Evolutionary conservation across 495 filamentous ascomycete species (phyloP).

Genomic region (Aspergillus kassunensis): DNA sequence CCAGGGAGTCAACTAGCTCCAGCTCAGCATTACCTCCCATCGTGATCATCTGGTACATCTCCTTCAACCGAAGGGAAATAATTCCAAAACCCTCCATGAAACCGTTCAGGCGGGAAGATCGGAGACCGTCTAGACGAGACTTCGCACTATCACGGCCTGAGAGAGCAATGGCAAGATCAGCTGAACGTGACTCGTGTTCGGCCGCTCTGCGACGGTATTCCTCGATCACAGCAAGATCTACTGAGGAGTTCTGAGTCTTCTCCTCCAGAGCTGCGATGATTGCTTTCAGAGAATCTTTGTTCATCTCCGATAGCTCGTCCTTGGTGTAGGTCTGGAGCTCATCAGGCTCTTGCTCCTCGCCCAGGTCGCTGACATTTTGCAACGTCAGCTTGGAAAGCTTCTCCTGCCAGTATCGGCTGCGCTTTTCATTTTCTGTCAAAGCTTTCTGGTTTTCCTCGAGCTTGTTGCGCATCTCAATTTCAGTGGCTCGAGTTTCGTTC

Average conservation of each 20-base stretch:
- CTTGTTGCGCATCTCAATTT: conserved; percentile 98
- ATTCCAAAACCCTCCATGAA: conserved; percentile 98
- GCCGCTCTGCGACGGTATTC: conserved; percentile 90
- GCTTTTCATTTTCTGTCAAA: conserved; percentile 80
- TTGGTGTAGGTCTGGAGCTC: conserved; percentile 77
- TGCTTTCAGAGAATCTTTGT: conserved; percentile 78
- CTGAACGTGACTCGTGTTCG: conserved; percentile 76
- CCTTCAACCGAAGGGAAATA: conserved; percentile 94
- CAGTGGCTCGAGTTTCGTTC: conserved; percentile 82
- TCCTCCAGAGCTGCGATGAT: conserved; percentile 89
- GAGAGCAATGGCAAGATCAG: conserved; percentile 73
- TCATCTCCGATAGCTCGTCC: conserved; percentile 91
- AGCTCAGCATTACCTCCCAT: conserved; percentile 99
- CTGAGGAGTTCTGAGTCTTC: conserved; percentile 81
- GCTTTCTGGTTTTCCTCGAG: conserved; percentile 91
- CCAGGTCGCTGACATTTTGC: conserved; percentile 73
- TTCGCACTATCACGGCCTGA: conserved; percentile 78
- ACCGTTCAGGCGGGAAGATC: conserved; percentile 82
- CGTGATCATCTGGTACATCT: conserved; percentile 99
- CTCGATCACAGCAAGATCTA: conserved; percentile 85
- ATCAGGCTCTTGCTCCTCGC: conserved; percentile 47
- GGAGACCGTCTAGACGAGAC: conserved; percentile 83
- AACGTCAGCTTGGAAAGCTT: conserved; percentile 74
- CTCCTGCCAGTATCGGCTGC: conserved; percentile 78
- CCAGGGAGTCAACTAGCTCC: conserved; percentile 89